These are phyloP conservation scores for Chytridium lagenaria DNA, from an alignment of 371 early-diverging fungal species.

Conservation along the genomic window DNA sequence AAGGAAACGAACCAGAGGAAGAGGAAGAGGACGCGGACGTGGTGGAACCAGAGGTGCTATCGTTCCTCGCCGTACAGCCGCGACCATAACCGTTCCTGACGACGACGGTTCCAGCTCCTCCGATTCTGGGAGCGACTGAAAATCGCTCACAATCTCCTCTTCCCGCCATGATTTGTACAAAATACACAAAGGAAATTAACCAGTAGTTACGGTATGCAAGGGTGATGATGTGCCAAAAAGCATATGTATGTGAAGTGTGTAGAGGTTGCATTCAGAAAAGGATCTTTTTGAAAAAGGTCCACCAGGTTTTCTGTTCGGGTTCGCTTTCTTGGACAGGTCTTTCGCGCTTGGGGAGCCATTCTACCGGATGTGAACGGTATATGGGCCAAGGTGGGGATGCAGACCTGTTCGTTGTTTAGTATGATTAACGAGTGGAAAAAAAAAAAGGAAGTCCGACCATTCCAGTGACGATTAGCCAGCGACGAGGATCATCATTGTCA, in stretches of 20 bases:
- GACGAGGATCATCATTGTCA: not conserved
- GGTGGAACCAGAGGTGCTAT: not conserved
- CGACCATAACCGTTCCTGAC: not conserved
- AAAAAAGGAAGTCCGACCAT: constrained; percentile 15
- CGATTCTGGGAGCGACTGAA: not conserved
- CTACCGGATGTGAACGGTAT: constrained; percentile 21
- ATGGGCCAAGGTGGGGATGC: constrained; percentile 33
- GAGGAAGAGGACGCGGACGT: not conserved
- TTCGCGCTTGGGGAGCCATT: constrained; percentile 27
- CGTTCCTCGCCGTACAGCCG: not conserved
- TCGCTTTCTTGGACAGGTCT: not conserved
- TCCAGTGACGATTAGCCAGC: constrained; percentile 7
- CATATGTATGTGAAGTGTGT: too few relatives aligned
- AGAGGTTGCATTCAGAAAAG: constrained; percentile 1
- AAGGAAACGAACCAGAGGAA: not conserved
- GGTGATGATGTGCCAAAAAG: too few relatives aligned
- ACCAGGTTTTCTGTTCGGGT: not conserved
- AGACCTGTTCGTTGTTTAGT: constrained; percentile 4
- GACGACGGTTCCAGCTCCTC: not conserved
- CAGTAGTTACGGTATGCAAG: too few relatives aligned
- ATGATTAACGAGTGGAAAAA: too few relatives aligned
- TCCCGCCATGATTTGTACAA: too few relatives aligned
- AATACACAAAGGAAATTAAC: too few relatives aligned
- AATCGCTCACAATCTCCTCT: too few relatives aligned
- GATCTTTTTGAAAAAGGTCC: constrained; percentile 8